These are phyloP conservation scores for Metarhizium humberi DNA, from an alignment of 2,329 filamentous ascomycete species.

Conservation along the genomic window DNA sequence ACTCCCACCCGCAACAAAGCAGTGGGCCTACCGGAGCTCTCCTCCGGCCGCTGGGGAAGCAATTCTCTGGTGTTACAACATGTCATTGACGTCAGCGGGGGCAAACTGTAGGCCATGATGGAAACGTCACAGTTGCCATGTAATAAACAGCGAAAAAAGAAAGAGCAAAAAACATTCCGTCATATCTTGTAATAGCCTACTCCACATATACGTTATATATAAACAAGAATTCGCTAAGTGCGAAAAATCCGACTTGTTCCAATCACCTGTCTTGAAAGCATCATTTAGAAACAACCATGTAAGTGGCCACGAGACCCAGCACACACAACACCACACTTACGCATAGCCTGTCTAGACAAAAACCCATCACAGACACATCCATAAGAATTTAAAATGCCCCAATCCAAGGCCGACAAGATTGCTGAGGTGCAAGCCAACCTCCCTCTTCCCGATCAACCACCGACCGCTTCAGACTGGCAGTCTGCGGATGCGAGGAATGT, in stretches of 20 bases:
- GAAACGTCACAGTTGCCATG: not conserved
- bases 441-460: slow-evolving; percentile 70
- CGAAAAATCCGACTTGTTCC: too few relatives aligned
- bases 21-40: not conserved
- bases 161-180: not conserved
- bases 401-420: slow-evolving; percentile 56
- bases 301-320: not conserved
- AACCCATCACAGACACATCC: not conserved
- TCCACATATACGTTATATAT: too few relatives aligned
- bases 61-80: not conserved
- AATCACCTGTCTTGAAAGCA: not conserved
- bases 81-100: not conserved
- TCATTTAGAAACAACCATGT: not conserved
- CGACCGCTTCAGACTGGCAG: slow-evolving; percentile 69
- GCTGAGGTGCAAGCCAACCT: slow-evolving; percentile 62
- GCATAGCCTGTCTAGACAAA: not conserved
- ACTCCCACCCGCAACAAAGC: not conserved
- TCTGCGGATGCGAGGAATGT: slow-evolving; percentile 59
- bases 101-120: not conserved
- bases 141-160: too few relatives aligned
- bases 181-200: not conserved
- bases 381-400: slow-evolving; percentile 19
- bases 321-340: not conserved
- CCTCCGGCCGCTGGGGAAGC: not conserved
- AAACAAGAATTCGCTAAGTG: too few relatives aligned